These are phyloP conservation scores for Aspergillus ellipticus DNA, from an alignment of 495 filamentous ascomycete species.

Conservation along the genomic window DNA sequence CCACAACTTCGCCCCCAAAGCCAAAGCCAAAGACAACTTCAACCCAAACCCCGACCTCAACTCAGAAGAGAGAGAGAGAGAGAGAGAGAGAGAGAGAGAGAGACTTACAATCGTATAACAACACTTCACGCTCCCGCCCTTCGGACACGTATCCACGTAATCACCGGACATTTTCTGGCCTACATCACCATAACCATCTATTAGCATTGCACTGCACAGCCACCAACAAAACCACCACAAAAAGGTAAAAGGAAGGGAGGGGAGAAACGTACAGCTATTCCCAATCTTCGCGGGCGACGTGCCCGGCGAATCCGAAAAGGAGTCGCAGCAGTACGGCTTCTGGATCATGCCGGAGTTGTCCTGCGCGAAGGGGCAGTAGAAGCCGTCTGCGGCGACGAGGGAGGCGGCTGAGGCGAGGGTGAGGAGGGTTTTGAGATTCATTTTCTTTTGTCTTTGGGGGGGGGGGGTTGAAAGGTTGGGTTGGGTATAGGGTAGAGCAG, in stretches of 20 bases:
- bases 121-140: constrained; percentile 13
- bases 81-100: not conserved
- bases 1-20: too few species aligned
- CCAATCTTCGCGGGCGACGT: constrained; percentile 27
- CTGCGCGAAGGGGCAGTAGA: constrained; percentile 31
- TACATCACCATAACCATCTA: too few species aligned
- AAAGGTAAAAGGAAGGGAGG: not conserved
- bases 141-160: constrained; percentile 5
- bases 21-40: too few species aligned
- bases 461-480: too few species aligned
- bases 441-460: constrained; percentile 25
- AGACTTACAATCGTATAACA: constrained; percentile 20
- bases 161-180: constrained; percentile 3
- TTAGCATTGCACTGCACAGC: too few species aligned
- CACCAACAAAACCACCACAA: not conserved
- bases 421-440: constrained; percentile 30
- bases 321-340: constrained; percentile 37
- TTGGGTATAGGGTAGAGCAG: too few species aligned
- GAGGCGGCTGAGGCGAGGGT: constrained; percentile 20
- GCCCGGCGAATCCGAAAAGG: constrained; percentile 14
- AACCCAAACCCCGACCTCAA: too few species aligned
- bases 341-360: constrained; percentile 36
- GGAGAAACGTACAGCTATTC: constrained; percentile 25
- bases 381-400: constrained; percentile 24
- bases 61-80: too few species aligned